phyloP scores from a whole-genome alignment of 2,329 filamentous ascomycete species.

The Nigrospora sphaerica region DNA sequence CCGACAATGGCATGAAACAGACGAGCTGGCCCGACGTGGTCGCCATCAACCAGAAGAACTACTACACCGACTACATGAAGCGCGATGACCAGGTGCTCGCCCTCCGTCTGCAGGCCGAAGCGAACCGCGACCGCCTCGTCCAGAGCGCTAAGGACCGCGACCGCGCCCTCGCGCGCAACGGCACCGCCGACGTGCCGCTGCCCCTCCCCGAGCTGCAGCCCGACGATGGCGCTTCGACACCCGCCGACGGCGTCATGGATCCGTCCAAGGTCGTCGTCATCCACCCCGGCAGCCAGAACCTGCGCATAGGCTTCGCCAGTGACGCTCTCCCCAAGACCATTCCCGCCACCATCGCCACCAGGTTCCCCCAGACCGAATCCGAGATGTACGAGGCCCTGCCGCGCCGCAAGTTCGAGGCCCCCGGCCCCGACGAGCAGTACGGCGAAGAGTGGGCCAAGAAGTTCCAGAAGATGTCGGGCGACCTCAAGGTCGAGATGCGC shows the following conservation, averaged over 20 bases:
- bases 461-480: constrained; percentile 76
- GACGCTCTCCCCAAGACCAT: constrained; percentile 92
- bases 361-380: constrained; percentile 70
- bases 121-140: constrained; percentile 74
- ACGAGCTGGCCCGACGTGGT: constrained; percentile 87
- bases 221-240: constrained; percentile 47
- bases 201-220: constrained; percentile 53
- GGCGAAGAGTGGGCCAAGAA: constrained; percentile 72
- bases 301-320: constrained; percentile 90
- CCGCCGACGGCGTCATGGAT: constrained; percentile 55
- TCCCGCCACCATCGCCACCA: constrained; percentile 84
- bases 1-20: constrained; percentile 96
- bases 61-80: constrained; percentile 98
- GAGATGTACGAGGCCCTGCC: constrained; percentile 78
- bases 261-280: constrained; percentile 91
- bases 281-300: constrained; percentile 90
- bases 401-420: constrained; percentile 56
- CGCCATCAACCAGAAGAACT: constrained; percentile 99
- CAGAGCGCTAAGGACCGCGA: constrained; percentile 85
- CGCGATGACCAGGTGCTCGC: constrained; percentile 94
- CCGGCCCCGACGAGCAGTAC: constrained; percentile 69
- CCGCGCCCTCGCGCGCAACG: constrained; percentile 70
- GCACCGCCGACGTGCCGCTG: constrained; percentile 57
- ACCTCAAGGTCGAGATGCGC: constrained; percentile 86
- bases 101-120: constrained; percentile 80